Conservation (phyloP, 2,329 filamentous ascomycete species). For the Bipolaris cookei region DNA sequence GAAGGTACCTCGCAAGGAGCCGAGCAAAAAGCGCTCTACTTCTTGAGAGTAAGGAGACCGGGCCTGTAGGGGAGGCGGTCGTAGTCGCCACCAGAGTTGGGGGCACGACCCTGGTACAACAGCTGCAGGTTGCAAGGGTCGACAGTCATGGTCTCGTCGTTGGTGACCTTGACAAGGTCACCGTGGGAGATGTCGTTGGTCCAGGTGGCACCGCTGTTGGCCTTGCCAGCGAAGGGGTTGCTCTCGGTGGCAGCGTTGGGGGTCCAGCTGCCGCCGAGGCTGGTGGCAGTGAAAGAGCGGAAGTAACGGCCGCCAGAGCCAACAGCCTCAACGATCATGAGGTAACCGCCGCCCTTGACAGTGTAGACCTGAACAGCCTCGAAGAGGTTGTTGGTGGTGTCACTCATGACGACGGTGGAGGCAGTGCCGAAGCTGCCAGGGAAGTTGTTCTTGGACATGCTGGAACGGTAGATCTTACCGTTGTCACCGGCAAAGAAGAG, state of each 20-base stretch:
- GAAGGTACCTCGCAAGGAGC: slow-evolving; percentile 2
- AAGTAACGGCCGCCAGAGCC: slow-evolving; percentile 67
- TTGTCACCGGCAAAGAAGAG: slow-evolving; percentile 73
- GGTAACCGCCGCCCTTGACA: slow-evolving; percentile 59
- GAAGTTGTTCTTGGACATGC: slow-evolving; percentile 68
- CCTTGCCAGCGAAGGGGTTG: slow-evolving; percentile 70
- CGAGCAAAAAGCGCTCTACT: slow-evolving; percentile 1
- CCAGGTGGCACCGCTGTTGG: slow-evolving; percentile 69
- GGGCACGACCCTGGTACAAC: slow-evolving; percentile 66
- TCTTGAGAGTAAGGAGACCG: slow-evolving; percentile 39
- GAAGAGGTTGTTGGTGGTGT: slow-evolving; percentile 64
- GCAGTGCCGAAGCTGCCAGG: slow-evolving; percentile 64
- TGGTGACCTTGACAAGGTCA: slow-evolving; percentile 62
- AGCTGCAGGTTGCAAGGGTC: slow-evolving; percentile 70
- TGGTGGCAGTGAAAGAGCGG: slow-evolving; percentile 68
- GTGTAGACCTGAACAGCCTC: slow-evolving; percentile 72
- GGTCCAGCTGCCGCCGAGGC: slow-evolving; percentile 64
- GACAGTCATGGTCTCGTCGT: slow-evolving; percentile 68
- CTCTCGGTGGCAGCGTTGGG: slow-evolving; percentile 62
- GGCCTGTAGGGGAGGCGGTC: slow-evolving; percentile 61
- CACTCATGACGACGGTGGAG: slow-evolving; percentile 59
- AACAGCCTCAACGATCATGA: slow-evolving; percentile 72
- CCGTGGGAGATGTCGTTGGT: slow-evolving; percentile 72
- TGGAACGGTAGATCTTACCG: slow-evolving; percentile 68
- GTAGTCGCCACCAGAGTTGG: slow-evolving; percentile 57